Base-by-base conservation (phyloP, 2,329 filamentous ascomycete genomes). In the Leptographium lundbergii region DNA sequence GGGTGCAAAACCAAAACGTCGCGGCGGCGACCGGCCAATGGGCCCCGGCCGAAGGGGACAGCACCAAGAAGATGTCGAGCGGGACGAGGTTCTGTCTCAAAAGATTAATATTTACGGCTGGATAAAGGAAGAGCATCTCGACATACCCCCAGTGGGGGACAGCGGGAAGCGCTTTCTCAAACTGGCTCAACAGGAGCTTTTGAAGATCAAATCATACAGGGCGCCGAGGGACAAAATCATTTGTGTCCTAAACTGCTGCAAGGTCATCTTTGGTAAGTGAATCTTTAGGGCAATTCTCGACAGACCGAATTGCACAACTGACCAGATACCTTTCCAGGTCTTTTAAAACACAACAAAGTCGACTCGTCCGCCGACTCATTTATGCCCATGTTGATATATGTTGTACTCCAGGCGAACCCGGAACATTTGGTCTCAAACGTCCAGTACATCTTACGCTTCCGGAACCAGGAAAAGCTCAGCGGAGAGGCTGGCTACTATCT, bases 401-500 rank as follows among this genome's bases (percentile, higher is more conserved):
- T 96, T 29, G 91, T 97, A 14, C 78, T 99, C 29, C 89, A 94
- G 72, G 90, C 91, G 52, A 96, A 96, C 66, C 94, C 94, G 0
- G 91, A 96, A 62, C 90, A 97, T 71, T 77, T 99, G 39, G 91
- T 97, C 29, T 96, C 91, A 61, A 99, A 99, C 70, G 89, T 99
- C 3, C 94, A 99, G 72, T 99, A 99, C 71, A 97, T 99, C 63
- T 77, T 97, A 57, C 86, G 95, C 53, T 99, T 99, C 75, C 85
- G 94, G 57, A 96, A 97, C 68, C 94, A 96, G 72, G 94, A 99
- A 57, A 97, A 97, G 71, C 83, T 99, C 1, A 89, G 88, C 27
- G 94, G 94, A n/a, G 94, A 99, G 75, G 92, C 94, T 17, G 94
- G 94, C 14, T 99, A 99, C 73, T 99, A 99, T 72, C 82, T 99